Conservation (phyloP, 2,329 filamentous ascomycete genomes). For the Thermomyces lanuginosus region DNA sequence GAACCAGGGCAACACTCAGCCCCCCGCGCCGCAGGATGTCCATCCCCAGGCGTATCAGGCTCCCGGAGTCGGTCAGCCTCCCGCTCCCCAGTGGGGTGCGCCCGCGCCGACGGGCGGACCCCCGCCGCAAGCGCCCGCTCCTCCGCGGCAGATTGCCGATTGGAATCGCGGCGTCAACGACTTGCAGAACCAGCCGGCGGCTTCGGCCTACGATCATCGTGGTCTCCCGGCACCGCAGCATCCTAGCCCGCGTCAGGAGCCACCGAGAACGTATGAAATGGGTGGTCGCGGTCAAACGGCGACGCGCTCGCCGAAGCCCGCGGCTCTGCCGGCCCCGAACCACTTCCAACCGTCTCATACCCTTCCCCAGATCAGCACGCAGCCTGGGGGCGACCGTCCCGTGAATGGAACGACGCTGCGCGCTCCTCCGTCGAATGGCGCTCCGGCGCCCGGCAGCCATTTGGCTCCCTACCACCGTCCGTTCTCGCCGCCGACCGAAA, state of each 20-base stretch:
- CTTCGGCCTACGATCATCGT: slow-evolving; percentile 68
- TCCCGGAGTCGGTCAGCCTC: slow-evolving; percentile 63
- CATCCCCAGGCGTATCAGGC: slow-evolving; percentile 88
- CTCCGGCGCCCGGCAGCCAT: slow-evolving; percentile 32
- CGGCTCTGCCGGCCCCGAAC: slow-evolving; percentile 36
- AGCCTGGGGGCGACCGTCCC: slow-evolving; percentile 24
- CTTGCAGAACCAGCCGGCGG: slow-evolving; percentile 53
- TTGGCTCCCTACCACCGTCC: slow-evolving; percentile 59
- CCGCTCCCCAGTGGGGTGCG: slow-evolving; percentile 77
- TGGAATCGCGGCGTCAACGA: slow-evolving; percentile 59
- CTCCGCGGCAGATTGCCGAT: slow-evolving; percentile 43
- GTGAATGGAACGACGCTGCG: slow-evolving; percentile 27
- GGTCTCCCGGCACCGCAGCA: slow-evolving; percentile 54
- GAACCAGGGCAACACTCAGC: slow-evolving; percentile 59
- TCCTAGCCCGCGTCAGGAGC: slow-evolving; percentile 60
- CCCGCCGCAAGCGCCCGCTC: slow-evolving; percentile 44
- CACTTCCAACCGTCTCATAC: slow-evolving; percentile 35
- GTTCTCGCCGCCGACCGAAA: slow-evolving; percentile 68
- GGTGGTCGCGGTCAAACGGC: slow-evolving; percentile 40
- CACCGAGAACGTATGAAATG: slow-evolving; percentile 53
- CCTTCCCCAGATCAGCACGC: slow-evolving; percentile 24
- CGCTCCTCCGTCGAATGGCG: slow-evolving; percentile 42
- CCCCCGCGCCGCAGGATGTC: slow-evolving; percentile 66
- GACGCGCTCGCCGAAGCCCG: slow-evolving; percentile 45
- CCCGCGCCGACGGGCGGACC: slow-evolving; percentile 38